These are phyloP conservation scores for Cladosporium colombiae DNA, from an alignment of 2,329 filamentous ascomycete species.

Conservation along the genomic window DNA sequence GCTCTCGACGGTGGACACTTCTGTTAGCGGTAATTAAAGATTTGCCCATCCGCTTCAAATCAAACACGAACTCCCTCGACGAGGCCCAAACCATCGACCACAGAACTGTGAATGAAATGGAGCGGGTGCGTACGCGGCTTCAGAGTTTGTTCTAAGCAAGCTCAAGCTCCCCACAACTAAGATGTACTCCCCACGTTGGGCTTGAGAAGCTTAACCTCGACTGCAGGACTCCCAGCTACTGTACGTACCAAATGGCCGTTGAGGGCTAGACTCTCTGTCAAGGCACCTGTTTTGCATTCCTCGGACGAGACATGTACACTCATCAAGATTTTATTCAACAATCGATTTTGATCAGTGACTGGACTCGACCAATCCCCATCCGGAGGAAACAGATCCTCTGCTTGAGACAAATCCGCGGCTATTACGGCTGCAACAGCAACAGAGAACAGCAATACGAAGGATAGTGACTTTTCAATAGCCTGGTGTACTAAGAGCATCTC, in stretches of 20 bases:
- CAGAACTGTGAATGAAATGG: not conserved
- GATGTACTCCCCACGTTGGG: not conserved
- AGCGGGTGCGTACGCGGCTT: not conserved
- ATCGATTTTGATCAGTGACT: not conserved
- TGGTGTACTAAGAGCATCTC: not conserved
- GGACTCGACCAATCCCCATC: not conserved
- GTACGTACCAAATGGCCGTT: not conserved
- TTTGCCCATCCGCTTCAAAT: not conserved
- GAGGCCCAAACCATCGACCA: not conserved
- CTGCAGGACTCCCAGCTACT: not conserved
- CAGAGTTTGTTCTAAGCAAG: not conserved
- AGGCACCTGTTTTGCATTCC: not conserved
- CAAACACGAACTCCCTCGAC: not conserved
- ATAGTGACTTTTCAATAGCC: not conserved
- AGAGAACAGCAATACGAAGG: not conserved
- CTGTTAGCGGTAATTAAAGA: not conserved
- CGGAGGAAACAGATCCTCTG: not conserved
- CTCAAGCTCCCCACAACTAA: not conserved
- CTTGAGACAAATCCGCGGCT: not conserved
- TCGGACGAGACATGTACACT: not conserved
- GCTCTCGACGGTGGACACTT: not conserved
- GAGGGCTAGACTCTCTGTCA: not conserved
- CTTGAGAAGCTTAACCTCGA: conserved; percentile 1
- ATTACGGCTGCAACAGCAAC: not conserved
- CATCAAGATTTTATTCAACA: not conserved